phyloP scores from a whole-genome alignment of 331 rosid species.

The Ulmus americana region DNA sequence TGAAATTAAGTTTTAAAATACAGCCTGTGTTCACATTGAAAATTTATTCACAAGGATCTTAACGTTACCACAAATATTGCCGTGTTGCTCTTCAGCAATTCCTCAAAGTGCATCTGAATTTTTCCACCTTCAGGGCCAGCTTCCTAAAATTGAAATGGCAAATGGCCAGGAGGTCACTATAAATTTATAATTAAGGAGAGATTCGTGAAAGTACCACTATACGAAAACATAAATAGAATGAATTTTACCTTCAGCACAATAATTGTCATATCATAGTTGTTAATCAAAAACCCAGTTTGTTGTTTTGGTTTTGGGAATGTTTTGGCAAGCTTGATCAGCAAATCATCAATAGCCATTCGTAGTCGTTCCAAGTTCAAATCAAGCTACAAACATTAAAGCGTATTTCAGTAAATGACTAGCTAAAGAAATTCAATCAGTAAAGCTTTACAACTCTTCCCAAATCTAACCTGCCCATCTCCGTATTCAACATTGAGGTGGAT shows the following conservation, averaged over 20 bases:
- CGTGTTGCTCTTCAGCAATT: conserved; percentile 87
- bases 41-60: neutral
- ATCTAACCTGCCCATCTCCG: conserved; percentile 90
- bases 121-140: conserved; percentile 91
- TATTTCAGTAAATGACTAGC: conserved; percentile 1
- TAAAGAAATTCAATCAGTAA: neutral
- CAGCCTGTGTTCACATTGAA: neutral
- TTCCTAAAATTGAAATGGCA: conserved; percentile 50
- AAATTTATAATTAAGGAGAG: neutral
- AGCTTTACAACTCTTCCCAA: conserved; percentile 9
- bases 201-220: neutral
- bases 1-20: neutral
- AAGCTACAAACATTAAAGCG: conserved; percentile 52
- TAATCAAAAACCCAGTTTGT: conserved; percentile 85
- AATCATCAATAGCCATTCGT: conserved; percentile 93
- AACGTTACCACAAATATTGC: conserved; percentile 79
- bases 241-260: conserved; percentile 75
- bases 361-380: conserved; percentile 79
- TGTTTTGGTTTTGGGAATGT: conserved; percentile 63
- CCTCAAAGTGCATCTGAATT: conserved; percentile 90
- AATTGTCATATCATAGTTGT: conserved; percentile 95
- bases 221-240: conserved; percentile 18
- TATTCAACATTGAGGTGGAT: conserved; percentile 79
- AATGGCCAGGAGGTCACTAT: conserved; percentile 1
- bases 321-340: conserved; percentile 92